These are phyloP conservation scores for Termitomyces sp. DNA, from an alignment of 768 basidiomycete genomes.

Conservation along the genomic window DNA sequence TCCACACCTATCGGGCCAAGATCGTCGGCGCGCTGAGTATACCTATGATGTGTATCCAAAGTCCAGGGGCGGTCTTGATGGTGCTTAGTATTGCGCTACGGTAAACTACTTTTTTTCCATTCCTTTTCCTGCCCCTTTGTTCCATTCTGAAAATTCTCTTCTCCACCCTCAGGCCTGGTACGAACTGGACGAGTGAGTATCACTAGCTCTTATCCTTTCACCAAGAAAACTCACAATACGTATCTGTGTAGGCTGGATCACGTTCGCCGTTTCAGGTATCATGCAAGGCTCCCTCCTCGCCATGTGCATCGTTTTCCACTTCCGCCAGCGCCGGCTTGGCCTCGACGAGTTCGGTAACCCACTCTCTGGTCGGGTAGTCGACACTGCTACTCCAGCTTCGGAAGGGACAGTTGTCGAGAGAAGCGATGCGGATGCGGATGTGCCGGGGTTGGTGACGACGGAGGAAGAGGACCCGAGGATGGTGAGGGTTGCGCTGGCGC, in stretches of 20 bases:
- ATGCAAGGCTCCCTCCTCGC: constrained; percentile 80
- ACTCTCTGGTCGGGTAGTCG: neutral
- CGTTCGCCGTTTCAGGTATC: constrained; percentile 74
- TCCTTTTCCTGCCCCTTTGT: neutral
- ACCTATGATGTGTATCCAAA: constrained; percentile 95
- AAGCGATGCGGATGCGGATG: constrained; percentile 11
- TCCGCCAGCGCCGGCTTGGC: constrained; percentile 66
- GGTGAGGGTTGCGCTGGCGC: constrained; percentile 18
- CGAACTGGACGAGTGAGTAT: constrained; percentile 77
- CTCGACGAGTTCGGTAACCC: constrained; percentile 90
- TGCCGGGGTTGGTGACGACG: constrained; percentile 20
- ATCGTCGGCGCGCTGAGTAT: constrained; percentile 93
- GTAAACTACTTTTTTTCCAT: constrained; percentile 24
- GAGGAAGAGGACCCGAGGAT: constrained; percentile 21
- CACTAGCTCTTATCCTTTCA: neutral
- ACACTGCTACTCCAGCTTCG: neutral
- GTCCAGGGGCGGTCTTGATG: constrained; percentile 87
- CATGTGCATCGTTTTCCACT: constrained; percentile 86
- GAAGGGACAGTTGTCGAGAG: neutral
- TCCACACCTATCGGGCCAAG: constrained; percentile 70
- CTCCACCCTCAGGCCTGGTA: constrained; percentile 53
- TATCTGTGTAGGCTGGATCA: constrained; percentile 60
- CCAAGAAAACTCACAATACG: neutral
- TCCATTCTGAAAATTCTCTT: neutral
- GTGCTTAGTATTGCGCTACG: constrained; percentile 74